phyloP scores from a whole-genome alignment of 805 yeast genomes.

The Scheffersomyces lignosus region DNA sequence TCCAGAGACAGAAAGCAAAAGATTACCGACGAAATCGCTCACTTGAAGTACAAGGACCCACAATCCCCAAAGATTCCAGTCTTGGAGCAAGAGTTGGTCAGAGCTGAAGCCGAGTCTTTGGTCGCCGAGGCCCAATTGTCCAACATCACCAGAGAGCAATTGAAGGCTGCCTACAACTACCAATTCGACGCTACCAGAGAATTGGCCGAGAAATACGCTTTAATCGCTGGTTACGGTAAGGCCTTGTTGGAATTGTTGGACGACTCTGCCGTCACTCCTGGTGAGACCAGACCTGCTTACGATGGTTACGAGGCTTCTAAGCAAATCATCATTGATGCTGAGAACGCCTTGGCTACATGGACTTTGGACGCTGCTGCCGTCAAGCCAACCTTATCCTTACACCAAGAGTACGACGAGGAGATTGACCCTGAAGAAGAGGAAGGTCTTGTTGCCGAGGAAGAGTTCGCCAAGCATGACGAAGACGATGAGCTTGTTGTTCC shows the following conservation, averaged over 20 bases:
- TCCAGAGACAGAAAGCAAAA: constrained; percentile 83
- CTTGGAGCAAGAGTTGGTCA: constrained; percentile 83
- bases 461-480: constrained; percentile 49
- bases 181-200: constrained; percentile 86
- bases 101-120: constrained; percentile 89
- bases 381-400: constrained; percentile 75
- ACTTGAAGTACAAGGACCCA: constrained; percentile 82
- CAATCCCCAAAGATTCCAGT: constrained; percentile 78
- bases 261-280: constrained; percentile 85
- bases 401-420: constrained; percentile 57
- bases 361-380: constrained; percentile 81
- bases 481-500: constrained; percentile 4
- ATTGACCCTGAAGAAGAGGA: constrained; percentile 48
- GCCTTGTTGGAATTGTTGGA: constrained; percentile 80
- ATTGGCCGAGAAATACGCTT: constrained; percentile 80
- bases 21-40: constrained; percentile 82
- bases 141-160: constrained; percentile 83
- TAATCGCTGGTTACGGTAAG: constrained; percentile 89
- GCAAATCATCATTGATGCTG: constrained; percentile 84
- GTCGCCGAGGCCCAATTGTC: constrained; percentile 92
- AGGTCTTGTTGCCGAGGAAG: constrained; percentile 48
- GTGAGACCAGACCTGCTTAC: constrained; percentile 88
- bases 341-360: constrained; percentile 81
- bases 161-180: constrained; percentile 80
- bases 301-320: constrained; percentile 88